phyloP scores from a whole-genome alignment of 169 alveolate species.

The Eimeria brunetti region DNA sequence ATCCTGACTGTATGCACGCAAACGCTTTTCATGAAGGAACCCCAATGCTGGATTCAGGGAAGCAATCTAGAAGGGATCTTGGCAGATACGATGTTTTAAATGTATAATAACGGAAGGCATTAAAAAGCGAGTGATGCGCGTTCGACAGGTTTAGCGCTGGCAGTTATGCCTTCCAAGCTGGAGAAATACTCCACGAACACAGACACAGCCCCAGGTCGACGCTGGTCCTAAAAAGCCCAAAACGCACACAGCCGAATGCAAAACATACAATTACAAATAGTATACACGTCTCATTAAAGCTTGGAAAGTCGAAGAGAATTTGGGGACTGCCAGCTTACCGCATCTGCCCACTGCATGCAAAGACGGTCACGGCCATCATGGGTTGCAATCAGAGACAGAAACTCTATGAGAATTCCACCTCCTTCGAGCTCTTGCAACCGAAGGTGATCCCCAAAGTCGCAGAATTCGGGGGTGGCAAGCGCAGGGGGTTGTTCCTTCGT shows the following conservation, averaged over 20 bases:
- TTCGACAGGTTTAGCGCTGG: background rate
- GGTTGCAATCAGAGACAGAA: slow-evolving; percentile 57
- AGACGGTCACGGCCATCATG: slow-evolving; percentile 64
- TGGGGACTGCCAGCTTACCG: slow-evolving; percentile 22
- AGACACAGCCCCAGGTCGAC: slow-evolving; percentile 58
- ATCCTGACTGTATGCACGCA: background rate
- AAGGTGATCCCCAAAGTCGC: slow-evolving; percentile 60
- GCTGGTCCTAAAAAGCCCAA: slow-evolving; percentile 47
- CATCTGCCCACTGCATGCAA: slow-evolving; percentile 72
- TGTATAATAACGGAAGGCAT: background rate
- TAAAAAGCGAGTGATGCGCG: background rate
- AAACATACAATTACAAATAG: background rate
- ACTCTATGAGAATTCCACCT: slow-evolving; percentile 39
- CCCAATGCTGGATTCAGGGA: background rate
- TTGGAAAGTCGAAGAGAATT: background rate
- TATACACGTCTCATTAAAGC: background rate
- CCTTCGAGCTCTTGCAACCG: slow-evolving; percentile 30
- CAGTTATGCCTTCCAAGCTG: background rate
- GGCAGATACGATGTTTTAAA: background rate
- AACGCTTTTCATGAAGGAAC: background rate
- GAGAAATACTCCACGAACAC: slow-evolving; percentile 73
- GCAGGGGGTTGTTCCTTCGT: background rate
- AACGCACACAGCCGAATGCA: background rate
- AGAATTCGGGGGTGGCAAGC: slow-evolving; percentile 47
- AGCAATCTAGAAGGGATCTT: background rate